Base-by-base conservation (phyloP, 2,329 filamentous ascomycete species). In the Neonectria ditissima region DNA sequence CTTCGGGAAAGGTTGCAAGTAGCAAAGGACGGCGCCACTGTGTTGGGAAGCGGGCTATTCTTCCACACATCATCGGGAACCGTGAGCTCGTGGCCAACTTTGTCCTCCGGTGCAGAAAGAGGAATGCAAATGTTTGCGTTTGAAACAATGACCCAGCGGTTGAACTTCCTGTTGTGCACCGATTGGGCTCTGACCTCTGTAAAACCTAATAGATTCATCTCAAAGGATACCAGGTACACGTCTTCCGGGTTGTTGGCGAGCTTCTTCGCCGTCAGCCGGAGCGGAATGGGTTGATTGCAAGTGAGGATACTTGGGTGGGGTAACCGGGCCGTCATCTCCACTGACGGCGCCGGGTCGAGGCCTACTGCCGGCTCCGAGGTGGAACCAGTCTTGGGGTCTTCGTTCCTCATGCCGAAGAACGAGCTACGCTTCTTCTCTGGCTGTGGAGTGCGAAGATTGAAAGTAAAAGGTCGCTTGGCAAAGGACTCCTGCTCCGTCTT, bases 281-380 rank as follows among this genome's bases (percentile, higher is more conserved):
- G 82, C 0, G 95, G 95, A 8, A 98, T 73, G 5, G 93, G 89
- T 69, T 94, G 87, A 76, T 97, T 97, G 80, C 94, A 97, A 0
- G 94, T 97, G 53, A 98, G 81, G 47, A 97, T 92, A 4, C 93
- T 86, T 4, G 96, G 96, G 74, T 94, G 92, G 0, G 96, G 96
- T 32, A 99, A 81, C 34, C 95, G 88, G 4, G 92, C 93, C 72
- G 87, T 87, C 55, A 91, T 81, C 69, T 97, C 94, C 45, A 97
- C 85, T 4, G 89, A 91, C 13, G 96, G 89, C 2, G 88, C 69
- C 16, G 69, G 65, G 28, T 69, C 61, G 20, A 65, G 51, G 9
- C 66, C 65, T 16, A 84, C 71, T 54, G 64, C 81, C 71, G 67
- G 55, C 7, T 67, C 68, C 22, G 68, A 67, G 26, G 68, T 63